Conservation (phyloP, 2,329 filamentous ascomycete species). For the Beauveria asiatica region DNA sequence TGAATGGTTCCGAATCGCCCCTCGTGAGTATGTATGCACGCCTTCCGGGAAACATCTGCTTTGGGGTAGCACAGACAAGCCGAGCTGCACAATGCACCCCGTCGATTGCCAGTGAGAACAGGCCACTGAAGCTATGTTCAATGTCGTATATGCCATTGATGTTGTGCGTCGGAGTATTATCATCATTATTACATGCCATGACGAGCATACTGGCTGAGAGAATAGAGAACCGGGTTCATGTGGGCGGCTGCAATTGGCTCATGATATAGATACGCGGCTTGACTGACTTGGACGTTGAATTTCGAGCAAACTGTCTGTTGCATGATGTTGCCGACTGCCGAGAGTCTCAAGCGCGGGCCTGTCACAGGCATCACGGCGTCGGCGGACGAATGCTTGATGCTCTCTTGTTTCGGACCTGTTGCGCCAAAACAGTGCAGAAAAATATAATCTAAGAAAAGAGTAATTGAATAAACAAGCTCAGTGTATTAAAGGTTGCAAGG, state of each 20-base stretch:
- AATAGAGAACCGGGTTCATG: neutral
- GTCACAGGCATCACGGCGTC: neutral
- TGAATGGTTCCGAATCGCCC: no score
- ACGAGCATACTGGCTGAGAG: neutral
- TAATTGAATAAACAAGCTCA: neutral
- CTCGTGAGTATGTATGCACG: no score
- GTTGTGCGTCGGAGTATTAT: no score
- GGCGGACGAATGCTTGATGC: neutral
- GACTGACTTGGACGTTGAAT: no score
- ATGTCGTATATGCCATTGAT: no score
- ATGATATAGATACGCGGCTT: conserved; percentile 43
- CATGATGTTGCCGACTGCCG: neutral
- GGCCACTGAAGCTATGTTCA: no score
- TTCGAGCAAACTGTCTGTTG: neutral
- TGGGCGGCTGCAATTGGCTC: conserved; percentile 20
- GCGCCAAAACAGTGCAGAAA: neutral
- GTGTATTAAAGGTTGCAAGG: neutral
- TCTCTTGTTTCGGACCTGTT: neutral
- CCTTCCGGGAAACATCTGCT: no score
- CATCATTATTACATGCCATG: neutral
- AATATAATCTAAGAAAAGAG: neutral
- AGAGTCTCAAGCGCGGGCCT: neutral
- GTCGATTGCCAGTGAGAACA: no score
- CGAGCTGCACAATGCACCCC: no score
- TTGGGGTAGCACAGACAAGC: no score